Base-by-base conservation (phyloP, 148 eudicot species). In the Chenopodium suecicum region DNA sequence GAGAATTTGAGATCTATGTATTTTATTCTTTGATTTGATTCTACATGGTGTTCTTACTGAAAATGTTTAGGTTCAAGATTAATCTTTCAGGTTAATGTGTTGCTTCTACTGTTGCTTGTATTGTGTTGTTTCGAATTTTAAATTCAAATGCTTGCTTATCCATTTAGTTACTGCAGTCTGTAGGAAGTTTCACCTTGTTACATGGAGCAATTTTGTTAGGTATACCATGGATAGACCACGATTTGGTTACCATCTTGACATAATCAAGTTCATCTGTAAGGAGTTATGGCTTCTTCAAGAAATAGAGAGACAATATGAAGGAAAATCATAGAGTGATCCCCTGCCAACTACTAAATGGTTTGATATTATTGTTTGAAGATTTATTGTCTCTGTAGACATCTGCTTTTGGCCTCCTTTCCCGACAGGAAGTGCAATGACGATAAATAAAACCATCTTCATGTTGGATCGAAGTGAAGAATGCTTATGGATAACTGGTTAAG, bases 201-300 rank as follows among this genome's bases (percentile, higher is more conserved):
- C 23, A 11, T 22, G 64, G 46, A 34, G 20, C 34, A 82, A 48
- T 16, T n/a, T 68, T 48, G 56, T 7, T 81, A 96, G 99, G 90
- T 96, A 96, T 78, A 96, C 99, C 13, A 89, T 92, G 93, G 97
- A 96, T 79, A 88, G 94, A 80, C 99, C 99, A 31, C 85, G 99
- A 71, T 96, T 96, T 84, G 88, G 88, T 76, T 98, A 96, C 85
- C 98, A 96, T 88, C 92, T 96, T 66, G 99, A 96, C 50, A 97
- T 94, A 74, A 92, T 96, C 90, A 96, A 96, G 86, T 96, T 96
- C 79, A 90, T 96, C 60, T 96, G 99, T 88, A 96, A 94, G 88
- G 99, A 96, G 86, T 96, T 96, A 78, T 96, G 99, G 98, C 83
- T 93, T 63, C 78, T 96, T 96, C 85, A 96, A 96, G 92, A 96